Evolutionary conservation across 768 basidiomycete genomes (phyloP), one percentile per base, ranked within the genome.

Genomic region (Agaricus bisporus): DNA sequence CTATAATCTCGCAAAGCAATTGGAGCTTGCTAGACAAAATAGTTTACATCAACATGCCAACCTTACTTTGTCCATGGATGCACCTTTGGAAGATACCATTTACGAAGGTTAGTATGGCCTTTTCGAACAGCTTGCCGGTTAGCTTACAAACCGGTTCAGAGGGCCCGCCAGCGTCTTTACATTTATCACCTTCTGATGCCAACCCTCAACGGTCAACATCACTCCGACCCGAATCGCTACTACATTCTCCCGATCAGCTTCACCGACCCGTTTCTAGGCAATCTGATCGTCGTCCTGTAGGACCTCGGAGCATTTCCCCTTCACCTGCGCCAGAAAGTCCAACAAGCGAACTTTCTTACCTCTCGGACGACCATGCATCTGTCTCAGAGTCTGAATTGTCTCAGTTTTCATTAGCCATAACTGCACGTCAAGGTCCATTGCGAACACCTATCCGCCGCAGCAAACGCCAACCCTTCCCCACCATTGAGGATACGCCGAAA

Each of bases 11-110:
- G 78, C 84, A 18, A 75, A 81, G 71, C 84, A 86, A 45, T 70
- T 97, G 48, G 90, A 90, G 57, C 71, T 95, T 46, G 94, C 94
- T 5, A 74, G 90, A 56, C 79, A 80, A 59, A 97, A 97, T 64
- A 91, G 91, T 64, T 76, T 85, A 62, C 88, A 78, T 65, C 91
- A 92, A 60, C 77, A 80, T 54, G 77, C 73, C 15, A 77, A 77
- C 45, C 63, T 66, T 42, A 59, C 71, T 42, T 58, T 78, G 49
- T 61, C 70, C 5, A 61, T 77, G 59, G 79, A 81, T 14, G 68
- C 61, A 26, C 73, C 79, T 3, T 63, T 77, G 14, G 84, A 86
- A 59, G 79, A 80, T 26, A 87, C 83, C 2, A 89, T 91, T 59
- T 88, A 87, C 59, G 89, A 91, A 81, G 88, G 89, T 84, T 61